Percentiles rank a stretch among this genome's conserved stretches.
These are phyloP conservation scores for Lentinula novae-zelandiae DNA, from an alignment of 1,284 basidiomycete species.

Conservation along the genomic window DNA sequence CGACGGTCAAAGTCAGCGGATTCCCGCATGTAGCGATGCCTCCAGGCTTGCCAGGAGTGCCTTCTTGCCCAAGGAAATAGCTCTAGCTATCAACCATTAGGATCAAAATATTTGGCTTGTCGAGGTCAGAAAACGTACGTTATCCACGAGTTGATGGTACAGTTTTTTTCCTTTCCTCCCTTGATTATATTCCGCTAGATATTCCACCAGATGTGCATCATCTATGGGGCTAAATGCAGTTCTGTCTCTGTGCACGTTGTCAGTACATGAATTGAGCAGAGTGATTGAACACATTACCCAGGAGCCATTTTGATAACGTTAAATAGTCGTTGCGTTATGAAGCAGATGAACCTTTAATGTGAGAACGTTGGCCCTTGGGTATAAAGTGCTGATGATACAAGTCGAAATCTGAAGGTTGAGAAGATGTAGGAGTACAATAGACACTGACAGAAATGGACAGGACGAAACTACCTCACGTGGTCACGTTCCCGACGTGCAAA, in stretches of 20 bases:
- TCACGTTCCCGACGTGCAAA: no score
- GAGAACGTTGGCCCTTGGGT: no score
- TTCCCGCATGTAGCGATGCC: constrained; percentile 7
- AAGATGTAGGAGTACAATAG: background rate
- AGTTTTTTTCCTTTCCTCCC: constrained; percentile 6
- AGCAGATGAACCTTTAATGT: no score
- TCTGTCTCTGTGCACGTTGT: background rate
- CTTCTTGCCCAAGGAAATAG: constrained; percentile 2
- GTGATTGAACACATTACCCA: background rate
- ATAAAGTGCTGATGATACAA: background rate
- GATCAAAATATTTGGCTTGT: background rate
- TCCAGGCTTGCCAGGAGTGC: constrained; percentile 13
- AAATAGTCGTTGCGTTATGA: background rate
- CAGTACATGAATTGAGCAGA: background rate
- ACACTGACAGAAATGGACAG: background rate
- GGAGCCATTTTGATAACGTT: background rate
- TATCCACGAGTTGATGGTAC: constrained; percentile 1
- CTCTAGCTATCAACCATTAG: background rate
- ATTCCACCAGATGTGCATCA: constrained; percentile 7
- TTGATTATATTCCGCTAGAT: background rate
- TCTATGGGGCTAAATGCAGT: background rate
- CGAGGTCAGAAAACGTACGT: background rate
- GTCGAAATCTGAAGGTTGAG: no score
- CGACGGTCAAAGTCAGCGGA: constrained; percentile 3
- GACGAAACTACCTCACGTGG: no score